Conservation (phyloP, 306 rosid species). For the Cicer arietinum region DNA sequence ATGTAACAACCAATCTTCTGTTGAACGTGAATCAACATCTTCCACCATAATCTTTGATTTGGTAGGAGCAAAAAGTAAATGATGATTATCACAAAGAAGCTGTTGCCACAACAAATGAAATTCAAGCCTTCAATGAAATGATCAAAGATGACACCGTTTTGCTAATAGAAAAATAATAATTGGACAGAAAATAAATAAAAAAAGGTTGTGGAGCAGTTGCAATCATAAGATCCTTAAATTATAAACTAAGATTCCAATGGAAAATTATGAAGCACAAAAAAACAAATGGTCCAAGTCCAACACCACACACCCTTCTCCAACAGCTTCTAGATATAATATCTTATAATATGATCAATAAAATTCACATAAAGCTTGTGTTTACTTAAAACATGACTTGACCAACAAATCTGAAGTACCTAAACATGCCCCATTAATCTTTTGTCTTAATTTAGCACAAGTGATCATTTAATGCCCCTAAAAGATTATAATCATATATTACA, state of each 20-base stretch:
- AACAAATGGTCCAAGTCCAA: slow-evolving; percentile 58
- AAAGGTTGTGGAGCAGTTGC: slow-evolving; percentile 72
- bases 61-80: slow-evolving; percentile 31
- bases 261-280: slow-evolving; percentile 46
- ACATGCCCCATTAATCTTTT: slow-evolving; percentile 63
- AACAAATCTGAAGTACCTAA: slow-evolving; percentile 63
- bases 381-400: slow-evolving; percentile 63
- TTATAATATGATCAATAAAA: slow-evolving; percentile 45
- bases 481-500: slow-evolving; percentile 30
- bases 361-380: slow-evolving; percentile 56
- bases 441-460: slow-evolving; percentile 44
- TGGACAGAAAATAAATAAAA: slow-evolving; percentile 39
- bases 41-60: slow-evolving; percentile 71
- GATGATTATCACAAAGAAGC: slow-evolving; percentile 25
- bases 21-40: slow-evolving; percentile 50
- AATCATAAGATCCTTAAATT: slow-evolving; percentile 56
- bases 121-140: slow-evolving; percentile 46
- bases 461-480: slow-evolving; percentile 53
- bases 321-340: slow-evolving; percentile 77
- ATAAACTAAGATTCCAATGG: slow-evolving; percentile 51
- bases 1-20: slow-evolving; percentile 74
- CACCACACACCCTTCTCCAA: slow-evolving; percentile 4
- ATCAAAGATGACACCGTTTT: slow-evolving; percentile 43
- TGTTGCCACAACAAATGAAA: slow-evolving; percentile 49
- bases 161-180: slow-evolving; percentile 30